Evolutionary conservation across 768 basidiomycete species (phyloP), one percentile per base, ranked within the genome.

Genomic region (Termitomyces sp.): DNA sequence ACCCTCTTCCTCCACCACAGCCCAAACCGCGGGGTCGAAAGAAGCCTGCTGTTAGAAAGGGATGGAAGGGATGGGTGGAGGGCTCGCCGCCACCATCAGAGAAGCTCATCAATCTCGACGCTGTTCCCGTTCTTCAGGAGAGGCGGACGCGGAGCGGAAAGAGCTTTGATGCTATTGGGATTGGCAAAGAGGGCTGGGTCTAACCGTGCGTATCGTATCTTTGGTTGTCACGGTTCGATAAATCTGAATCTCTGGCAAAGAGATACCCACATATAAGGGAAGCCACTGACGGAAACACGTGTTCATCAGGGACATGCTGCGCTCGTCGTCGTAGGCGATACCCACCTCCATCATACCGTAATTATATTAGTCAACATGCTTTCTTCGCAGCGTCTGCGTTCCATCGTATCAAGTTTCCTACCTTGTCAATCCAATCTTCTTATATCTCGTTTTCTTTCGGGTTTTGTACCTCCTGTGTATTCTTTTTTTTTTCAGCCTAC

Each of bases 51-150:
- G 86, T 82, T 40, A 86, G 81, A 74, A 93, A 93, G 72, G 91
- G 91, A 17, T 93, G 91, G 91, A 93, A 93, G 77, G 91, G 91
- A 43, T 93, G 91, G 91, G 88, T 93, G 25, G 91, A 92, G 77
- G 91, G 90, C 66, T 91, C 90, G 25, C 89, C 89, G 31, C 85
- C 86, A 56, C 88, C 91, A 25, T 90, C 89, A 15, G 83, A 86
- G 67, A 92, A 91, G 72, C 77, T 92, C 56, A 92, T 92, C 74
- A 92, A 92, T 68, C 80, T 92, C 63, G 91, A 93, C 71, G 80
- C 81, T 38, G 88, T 86, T 1, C 83, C 86, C 32, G 75, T 88
- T 7, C 79, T 92, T 10, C 84, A 83, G 62, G 91, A 92, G 74
- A 77, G 91, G 61, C 82, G 87, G 62, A 89, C 89, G n/a, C 79